Base-by-base conservation (phyloP, 1,284 basidiomycete genomes). In the Albatrellus sp. region DNA sequence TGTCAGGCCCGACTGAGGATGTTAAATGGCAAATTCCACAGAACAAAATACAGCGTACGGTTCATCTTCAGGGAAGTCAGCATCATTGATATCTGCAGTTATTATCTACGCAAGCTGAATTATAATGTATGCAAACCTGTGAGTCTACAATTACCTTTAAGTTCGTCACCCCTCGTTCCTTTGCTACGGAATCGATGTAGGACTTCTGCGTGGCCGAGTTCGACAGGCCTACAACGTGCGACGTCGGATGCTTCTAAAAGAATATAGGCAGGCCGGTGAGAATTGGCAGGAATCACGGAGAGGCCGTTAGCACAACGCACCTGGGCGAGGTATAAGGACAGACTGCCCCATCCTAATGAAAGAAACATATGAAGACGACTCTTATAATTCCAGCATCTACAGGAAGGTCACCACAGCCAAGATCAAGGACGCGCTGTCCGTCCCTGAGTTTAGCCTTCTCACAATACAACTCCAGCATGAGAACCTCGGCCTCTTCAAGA, bases 391-490 rank as follows among this genome's bases (percentile, higher is more conserved):
- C 24, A 7, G 24, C 4, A 24, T 24, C 24, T 24, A 7, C 24
- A 33, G 28, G 30, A 11, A 51, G n/a, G 66, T 20, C 54, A 75
- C 74, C 83, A 60, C 84, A 86, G 10, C 84, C 83, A 12, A 88
- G 61, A 59, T 88, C 84, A 30, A 87, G 61, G 16, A 87, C 68
- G 48, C 79, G 75, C 48, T 75, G 67, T 0, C 81, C 83, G 52
- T 88, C 79, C 36, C 56, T 63, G 8, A 89, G 55, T 41, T 73
- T 66, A 0, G 82, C 83, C 53, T 83, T 85, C 42, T 69, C 60
- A 56, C 80, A 85, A 56, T 88, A 87, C 50, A 69, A 75, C 52
- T 81, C 72, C 30, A 88, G 61, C 74, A 86, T 87, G 29, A 75
- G 60, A 10, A 72, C 64, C 50, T 89, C 84, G 0, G 83, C 84